These are phyloP conservation scores for Venturia oleaginea DNA, from an alignment of 2,329 filamentous ascomycete genomes.

Conservation along the genomic window DNA sequence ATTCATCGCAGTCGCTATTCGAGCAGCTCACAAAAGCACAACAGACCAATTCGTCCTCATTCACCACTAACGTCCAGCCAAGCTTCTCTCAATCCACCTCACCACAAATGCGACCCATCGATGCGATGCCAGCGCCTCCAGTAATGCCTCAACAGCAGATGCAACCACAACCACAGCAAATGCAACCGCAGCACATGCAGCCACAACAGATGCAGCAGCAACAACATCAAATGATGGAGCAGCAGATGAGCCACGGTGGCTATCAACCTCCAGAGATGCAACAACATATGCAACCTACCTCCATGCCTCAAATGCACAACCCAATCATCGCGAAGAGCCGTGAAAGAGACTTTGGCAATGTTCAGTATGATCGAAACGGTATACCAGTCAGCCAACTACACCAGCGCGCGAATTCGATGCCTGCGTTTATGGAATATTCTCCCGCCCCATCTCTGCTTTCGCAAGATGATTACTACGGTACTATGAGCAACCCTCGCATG, in stretches of 20 bases:
- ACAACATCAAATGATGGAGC: conserved; percentile 21
- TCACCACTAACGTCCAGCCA: conserved; percentile 61
- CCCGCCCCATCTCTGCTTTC: conserved; percentile 98
- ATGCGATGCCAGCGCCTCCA: conserved; percentile 86
- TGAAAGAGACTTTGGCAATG: conserved; percentile 60
- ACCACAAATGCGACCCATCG: conserved; percentile 71
- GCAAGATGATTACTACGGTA: conserved; percentile 96
- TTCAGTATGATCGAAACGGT: conserved; percentile 88
- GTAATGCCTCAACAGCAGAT: conserved; percentile 54
- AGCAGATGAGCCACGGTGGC: conserved; percentile 31
- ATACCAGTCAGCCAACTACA: conserved; percentile 74
- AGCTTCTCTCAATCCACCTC: conserved; percentile 73
- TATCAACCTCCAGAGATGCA: conserved; percentile 48
- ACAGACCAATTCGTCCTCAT: conserved; percentile 96
- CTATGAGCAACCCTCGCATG: conserved; percentile 85
- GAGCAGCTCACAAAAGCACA: conserved; percentile 99
- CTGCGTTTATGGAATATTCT: conserved; percentile 95
- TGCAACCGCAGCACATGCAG: conserved; percentile 31
- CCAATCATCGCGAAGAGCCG: conserved; percentile 69
- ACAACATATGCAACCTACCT: conserved; percentile 40
- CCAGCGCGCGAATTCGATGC: conserved; percentile 97
- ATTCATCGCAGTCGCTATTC: conserved; percentile 96
- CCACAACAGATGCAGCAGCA: conserved; percentile 25
- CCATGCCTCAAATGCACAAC: conserved; percentile 62
- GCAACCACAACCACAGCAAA: conserved; percentile 9